phyloP scores from a whole-genome alignment of 495 filamentous ascomycete species.

The Penicillium pancosmium region DNA sequence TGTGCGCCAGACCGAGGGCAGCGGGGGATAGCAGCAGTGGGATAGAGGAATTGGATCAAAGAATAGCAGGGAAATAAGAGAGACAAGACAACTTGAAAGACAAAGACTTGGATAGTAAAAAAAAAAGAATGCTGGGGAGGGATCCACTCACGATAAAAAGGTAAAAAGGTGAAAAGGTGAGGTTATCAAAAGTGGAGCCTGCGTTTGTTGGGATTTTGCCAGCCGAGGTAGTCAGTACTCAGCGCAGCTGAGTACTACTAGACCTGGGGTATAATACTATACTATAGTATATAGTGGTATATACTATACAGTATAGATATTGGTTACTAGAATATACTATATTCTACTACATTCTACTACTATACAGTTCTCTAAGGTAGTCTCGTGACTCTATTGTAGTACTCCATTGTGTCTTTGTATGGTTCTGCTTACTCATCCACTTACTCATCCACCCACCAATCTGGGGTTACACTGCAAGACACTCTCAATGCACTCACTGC shows the following conservation, averaged over 20 bases:
- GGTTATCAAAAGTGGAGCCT: slow-evolving; percentile 23
- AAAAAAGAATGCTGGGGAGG: slow-evolving; percentile 9
- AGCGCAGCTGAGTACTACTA: too few species aligned
- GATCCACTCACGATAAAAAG: slow-evolving; percentile 25
- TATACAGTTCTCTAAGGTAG: too few species aligned
- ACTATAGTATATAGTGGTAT: not conserved
- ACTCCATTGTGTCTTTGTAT: too few species aligned
- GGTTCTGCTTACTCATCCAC: too few species aligned
- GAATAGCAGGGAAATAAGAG: slow-evolving; percentile 8
- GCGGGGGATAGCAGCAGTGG: not conserved
- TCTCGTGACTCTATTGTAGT: too few species aligned
- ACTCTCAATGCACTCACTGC: not conserved
- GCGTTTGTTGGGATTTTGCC: slow-evolving; percentile 33
- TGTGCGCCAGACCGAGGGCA: slow-evolving; percentile 1
- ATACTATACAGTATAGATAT: too few species aligned
- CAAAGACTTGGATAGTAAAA: not conserved
- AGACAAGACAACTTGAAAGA: slow-evolving; percentile 1
- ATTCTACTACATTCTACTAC: too few species aligned
- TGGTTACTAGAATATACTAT: too few species aligned
- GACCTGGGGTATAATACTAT: not conserved
- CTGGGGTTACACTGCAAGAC: too few species aligned
- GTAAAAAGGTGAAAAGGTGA: slow-evolving; percentile 8
- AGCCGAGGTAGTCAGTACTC: slow-evolving; percentile 13
- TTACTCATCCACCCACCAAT: too few species aligned
- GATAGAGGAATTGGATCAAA: not conserved